Evolutionary conservation across 805 yeast species (phyloP).

Genomic region (Suhomyces sp.): DNA sequence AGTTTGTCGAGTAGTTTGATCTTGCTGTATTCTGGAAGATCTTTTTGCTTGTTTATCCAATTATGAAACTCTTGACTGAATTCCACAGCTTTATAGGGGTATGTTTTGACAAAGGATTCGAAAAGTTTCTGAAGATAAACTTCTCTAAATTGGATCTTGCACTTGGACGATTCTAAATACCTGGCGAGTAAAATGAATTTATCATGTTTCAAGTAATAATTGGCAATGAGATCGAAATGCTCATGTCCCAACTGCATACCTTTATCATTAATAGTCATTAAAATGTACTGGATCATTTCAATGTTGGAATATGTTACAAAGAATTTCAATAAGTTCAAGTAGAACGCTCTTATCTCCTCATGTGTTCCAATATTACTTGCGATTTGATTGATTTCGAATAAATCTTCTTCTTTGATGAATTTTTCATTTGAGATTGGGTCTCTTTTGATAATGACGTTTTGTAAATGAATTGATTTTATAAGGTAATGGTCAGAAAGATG

Average conservation of each 20-base stretch:
- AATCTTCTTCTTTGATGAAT: slow-evolving; percentile 23
- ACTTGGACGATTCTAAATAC: slow-evolving; percentile 20
- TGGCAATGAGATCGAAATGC: slow-evolving; percentile 23
- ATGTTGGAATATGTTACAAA: slow-evolving; percentile 28
- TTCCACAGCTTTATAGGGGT: slow-evolving; percentile 30
- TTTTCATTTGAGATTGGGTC: slow-evolving; percentile 27
- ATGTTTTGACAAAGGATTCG: slow-evolving; percentile 32
- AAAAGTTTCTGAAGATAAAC: slow-evolving; percentile 24
- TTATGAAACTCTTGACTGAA: slow-evolving; percentile 19
- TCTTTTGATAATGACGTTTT: slow-evolving; percentile 25
- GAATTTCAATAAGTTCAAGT: slow-evolving; percentile 28
- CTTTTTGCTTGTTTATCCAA: slow-evolving; percentile 17
- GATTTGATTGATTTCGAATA: slow-evolving; percentile 18
- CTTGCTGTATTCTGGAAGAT: slow-evolving; percentile 13
- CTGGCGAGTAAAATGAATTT: slow-evolving; percentile 30
- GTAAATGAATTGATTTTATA: slow-evolving; percentile 23
- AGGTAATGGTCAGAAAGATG: slow-evolving; percentile 23
- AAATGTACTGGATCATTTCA: slow-evolving; percentile 25
- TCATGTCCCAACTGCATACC: slow-evolving; percentile 13
- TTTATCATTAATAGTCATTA: slow-evolving; percentile 27
- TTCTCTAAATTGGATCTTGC: slow-evolving; percentile 20
- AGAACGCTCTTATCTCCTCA: slow-evolving; percentile 24
- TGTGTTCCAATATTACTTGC: slow-evolving; percentile 13
- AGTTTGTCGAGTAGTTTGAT: slow-evolving; percentile 13
- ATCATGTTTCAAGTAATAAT: slow-evolving; percentile 24